phyloP scores from a whole-genome alignment of 352 stramenopile species.

The Phytophthora meadii region DNA sequence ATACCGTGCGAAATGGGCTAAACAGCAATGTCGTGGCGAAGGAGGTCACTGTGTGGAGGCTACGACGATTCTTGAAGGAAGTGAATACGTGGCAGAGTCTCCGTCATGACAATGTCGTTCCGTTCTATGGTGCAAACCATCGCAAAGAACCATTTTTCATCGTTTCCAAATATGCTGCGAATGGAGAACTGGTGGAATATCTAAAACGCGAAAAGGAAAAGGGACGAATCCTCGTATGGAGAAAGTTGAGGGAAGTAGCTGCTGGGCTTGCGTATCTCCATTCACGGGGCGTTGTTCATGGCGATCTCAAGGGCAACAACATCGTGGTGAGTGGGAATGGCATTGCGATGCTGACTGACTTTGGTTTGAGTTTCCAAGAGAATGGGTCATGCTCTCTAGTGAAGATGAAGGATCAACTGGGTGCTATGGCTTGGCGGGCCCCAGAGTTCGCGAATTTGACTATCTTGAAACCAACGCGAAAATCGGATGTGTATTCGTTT shows the following conservation, averaged over 20 bases:
- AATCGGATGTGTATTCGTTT: neutral
- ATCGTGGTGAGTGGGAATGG: conserved; percentile 38
- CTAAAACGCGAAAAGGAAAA: conserved; percentile 12
- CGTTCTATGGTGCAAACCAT: conserved; percentile 30
- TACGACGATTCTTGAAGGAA: too few species aligned
- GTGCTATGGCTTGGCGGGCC: neutral
- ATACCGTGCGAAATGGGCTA: conserved; percentile 19
- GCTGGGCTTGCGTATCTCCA: conserved; percentile 29
- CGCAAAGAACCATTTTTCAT: conserved; percentile 26
- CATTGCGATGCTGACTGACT: conserved; percentile 45
- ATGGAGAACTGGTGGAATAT: conserved; percentile 23
- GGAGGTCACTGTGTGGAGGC: conserved; percentile 13
- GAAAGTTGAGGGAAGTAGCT: conserved; percentile 21
- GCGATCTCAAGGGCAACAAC: conserved; percentile 23
- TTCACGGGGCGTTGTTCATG: conserved; percentile 32
- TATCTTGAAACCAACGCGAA: neutral
- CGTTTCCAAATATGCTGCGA: conserved; percentile 18
- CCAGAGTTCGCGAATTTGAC: neutral
- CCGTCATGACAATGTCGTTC: too few species aligned
- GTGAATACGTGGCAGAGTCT: too few species aligned
- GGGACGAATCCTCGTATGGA: conserved; percentile 6
- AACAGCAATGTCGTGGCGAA: conserved; percentile 25
- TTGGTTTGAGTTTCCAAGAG: conserved; percentile 34
- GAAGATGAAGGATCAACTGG: conserved; percentile 4
- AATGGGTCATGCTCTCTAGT: conserved; percentile 5